Base-by-base conservation (phyloP, 2,329 filamentous ascomycete genomes). In the Diplodia intermedia region DNA sequence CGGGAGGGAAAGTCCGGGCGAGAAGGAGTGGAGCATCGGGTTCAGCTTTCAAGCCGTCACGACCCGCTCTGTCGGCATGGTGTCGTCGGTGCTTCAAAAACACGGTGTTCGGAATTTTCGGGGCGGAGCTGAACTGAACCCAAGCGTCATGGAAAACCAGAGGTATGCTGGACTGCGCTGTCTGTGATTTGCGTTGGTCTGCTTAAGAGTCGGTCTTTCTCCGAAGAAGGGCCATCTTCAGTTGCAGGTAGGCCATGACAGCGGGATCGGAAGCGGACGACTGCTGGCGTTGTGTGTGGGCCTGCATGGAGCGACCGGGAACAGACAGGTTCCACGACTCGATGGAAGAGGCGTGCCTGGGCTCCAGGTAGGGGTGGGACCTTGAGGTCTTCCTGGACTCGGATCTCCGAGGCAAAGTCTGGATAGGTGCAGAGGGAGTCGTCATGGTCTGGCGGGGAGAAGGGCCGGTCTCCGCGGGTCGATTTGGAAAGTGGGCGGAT, bases 381-480 rank as follows among this genome's bases (percentile, higher is more conserved):
- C 36, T 49, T 2, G 65, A 20, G 8, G 43, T 29, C 26, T 26
- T 3, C 18, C 43, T 7, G 9, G 47, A 43, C 31, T 47, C 36
- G 11, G 60, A 38, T 8, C 43, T 31, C n/a, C 36, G 31, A 26
- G 43, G 60, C 50, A 54, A 15, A 83, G 31, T 82, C 79, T 61
- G 91, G 88, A 0, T 81, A 94, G 72, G 81, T 95, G 6, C 79
- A 89, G 71, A 90, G 88, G 75, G 91, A 40, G 54, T 23, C 93
- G 79, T 92, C 93, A 0, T 93, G 43, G 88, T 9, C 18, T 43
- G 20, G 57, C 52, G 57, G 52, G 52, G 57, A 50, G 26, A 61
- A 43, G 6, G 31, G 29, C 29, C 9, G n/a, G 33, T 29, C n/a
- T 43, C 50, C 26, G 57, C 29, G 23, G 26, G 33, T 8, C 20